phyloP scores from a whole-genome alignment of 2,329 filamentous ascomycete genomes.

The Colletotrichum phormii region DNA sequence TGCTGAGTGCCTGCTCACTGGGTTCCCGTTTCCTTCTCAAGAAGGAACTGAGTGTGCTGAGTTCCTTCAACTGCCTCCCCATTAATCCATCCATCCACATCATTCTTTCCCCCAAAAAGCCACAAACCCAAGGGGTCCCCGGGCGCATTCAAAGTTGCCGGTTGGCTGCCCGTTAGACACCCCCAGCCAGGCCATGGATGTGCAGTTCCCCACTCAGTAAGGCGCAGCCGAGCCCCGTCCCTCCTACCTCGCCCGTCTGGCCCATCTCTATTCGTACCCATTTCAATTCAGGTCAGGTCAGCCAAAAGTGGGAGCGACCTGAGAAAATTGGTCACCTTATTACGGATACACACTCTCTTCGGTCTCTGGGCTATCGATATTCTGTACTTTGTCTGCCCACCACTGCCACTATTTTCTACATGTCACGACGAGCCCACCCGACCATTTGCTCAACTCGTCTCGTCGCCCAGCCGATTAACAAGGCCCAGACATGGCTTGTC shows the following conservation, averaged over 20 bases:
- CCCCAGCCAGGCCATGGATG: slow-evolving; percentile 6
- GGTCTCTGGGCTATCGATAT: not conserved
- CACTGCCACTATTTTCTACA: too few relatives aligned
- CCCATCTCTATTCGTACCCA: slow-evolving; percentile 8
- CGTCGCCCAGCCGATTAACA: not conserved
- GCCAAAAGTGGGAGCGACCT: not conserved
- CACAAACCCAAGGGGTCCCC: slow-evolving; percentile 9
- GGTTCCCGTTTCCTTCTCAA: slow-evolving; percentile 1
- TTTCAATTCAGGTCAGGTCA: slow-evolving; percentile 24
- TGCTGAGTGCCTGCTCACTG: slow-evolving; percentile 16
- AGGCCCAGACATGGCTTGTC: not conserved
- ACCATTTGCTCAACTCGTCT: not conserved
- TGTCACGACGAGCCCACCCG: not conserved
- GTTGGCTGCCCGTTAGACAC: slow-evolving; percentile 19
- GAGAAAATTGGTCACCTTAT: not conserved
- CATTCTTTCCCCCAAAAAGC: slow-evolving; percentile 6
- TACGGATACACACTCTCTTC: not conserved
- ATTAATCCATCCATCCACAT: slow-evolving; percentile 3
- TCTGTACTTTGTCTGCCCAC: not conserved
- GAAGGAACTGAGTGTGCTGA: too few relatives aligned
- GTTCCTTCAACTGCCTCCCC: not conserved
- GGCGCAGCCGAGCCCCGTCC: slow-evolving; percentile 29
- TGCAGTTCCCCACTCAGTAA: slow-evolving; percentile 28
- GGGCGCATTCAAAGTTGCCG: slow-evolving; percentile 17
- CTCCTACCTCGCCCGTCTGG: slow-evolving; percentile 4